These are phyloP conservation scores for Chaetomiaceae sp. DNA, from an alignment of 2,329 filamentous ascomycete species.

Conservation along the genomic window DNA sequence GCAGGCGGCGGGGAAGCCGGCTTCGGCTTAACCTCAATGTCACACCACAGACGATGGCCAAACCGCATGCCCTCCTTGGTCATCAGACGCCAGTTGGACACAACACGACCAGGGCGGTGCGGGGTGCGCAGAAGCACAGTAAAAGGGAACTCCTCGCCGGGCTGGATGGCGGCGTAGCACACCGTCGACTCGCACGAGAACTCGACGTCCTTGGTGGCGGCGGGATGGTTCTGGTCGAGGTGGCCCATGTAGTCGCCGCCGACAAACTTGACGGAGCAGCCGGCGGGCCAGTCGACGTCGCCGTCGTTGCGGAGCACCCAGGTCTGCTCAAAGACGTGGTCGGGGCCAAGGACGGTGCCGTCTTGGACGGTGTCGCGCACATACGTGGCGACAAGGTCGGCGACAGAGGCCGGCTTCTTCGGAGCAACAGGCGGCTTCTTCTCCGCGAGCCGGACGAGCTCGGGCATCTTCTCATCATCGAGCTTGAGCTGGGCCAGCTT, in stretches of 20 bases:
- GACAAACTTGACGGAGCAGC: conserved; percentile 84
- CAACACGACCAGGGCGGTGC: conserved; percentile 65
- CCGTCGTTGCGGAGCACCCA: conserved; percentile 90
- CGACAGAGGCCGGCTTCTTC: conserved; percentile 17
- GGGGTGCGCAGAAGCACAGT: conserved; percentile 81
- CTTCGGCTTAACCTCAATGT: conserved; percentile 60
- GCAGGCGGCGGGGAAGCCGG: conserved; percentile 20
- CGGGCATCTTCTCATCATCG: conserved; percentile 14
- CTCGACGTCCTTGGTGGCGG: conserved; percentile 69
- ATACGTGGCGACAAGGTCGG: conserved; percentile 53
- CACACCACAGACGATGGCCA: conserved; percentile 92
- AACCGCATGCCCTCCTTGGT: conserved; percentile 74
- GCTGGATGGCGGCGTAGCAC: conserved; percentile 60
- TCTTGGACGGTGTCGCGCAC: conserved; percentile 73
- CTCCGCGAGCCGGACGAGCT: conserved; percentile 12
- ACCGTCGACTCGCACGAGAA: conserved; percentile 78
- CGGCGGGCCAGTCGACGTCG: conserved; percentile 72
- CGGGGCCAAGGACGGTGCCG: conserved; percentile 64
- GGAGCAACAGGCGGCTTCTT: conserved; percentile 19
- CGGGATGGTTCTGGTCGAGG: conserved; percentile 71
- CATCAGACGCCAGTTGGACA: conserved; percentile 96
- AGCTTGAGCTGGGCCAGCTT: conserved; percentile 12
- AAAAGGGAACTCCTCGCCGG: conserved; percentile 73
- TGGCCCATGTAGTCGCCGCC: conserved; percentile 97
- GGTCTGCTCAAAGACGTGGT: conserved; percentile 75